phyloP scores from a whole-genome alignment of 78 protist species.

The Kipferlia bialata region DNA sequence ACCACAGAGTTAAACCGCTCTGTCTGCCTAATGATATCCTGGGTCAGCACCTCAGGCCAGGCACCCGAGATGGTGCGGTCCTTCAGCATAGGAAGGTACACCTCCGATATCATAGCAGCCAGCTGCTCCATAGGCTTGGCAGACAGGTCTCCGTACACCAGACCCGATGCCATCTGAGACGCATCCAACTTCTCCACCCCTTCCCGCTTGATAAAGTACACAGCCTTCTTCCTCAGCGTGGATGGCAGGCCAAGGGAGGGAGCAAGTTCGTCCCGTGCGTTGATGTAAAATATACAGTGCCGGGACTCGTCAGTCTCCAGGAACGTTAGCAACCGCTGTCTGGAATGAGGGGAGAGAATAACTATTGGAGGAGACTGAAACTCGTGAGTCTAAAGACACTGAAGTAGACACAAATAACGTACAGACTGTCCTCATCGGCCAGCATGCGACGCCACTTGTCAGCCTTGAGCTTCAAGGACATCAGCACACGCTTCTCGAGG shows the following conservation, averaged over 20 bases:
- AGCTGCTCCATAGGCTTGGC: constrained; percentile 14
- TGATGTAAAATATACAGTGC: background rate
- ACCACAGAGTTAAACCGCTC: background rate
- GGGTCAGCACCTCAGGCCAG: constrained; percentile 19
- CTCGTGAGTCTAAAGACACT: too few species aligned
- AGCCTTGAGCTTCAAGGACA: too few species aligned
- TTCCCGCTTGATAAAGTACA: background rate
- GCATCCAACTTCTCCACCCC: background rate
- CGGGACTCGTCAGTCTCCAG: background rate
- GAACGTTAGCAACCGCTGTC: background rate
- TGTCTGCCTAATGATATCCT: constrained; percentile 7
- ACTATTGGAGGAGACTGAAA: too few species aligned
- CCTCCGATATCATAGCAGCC: background rate
- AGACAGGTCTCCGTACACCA: constrained; percentile 18
- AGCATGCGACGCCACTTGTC: too few species aligned
- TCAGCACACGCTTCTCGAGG: too few species aligned
- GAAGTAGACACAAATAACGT: too few species aligned
- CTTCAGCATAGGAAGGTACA: constrained; percentile 10
- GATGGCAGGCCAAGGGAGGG: background rate
- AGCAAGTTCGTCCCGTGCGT: background rate
- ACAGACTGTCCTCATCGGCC: too few species aligned
- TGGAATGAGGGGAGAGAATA: background rate
- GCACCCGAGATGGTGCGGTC: background rate
- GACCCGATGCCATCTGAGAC: background rate
- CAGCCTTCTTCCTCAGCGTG: constrained; percentile 9